A percentile compares a stretch with the other conserved stretches of the same genome.
These are phyloP conservation scores for Beauveria australis DNA, from an alignment of 2,329 filamentous ascomycete species.

Conservation along the genomic window DNA sequence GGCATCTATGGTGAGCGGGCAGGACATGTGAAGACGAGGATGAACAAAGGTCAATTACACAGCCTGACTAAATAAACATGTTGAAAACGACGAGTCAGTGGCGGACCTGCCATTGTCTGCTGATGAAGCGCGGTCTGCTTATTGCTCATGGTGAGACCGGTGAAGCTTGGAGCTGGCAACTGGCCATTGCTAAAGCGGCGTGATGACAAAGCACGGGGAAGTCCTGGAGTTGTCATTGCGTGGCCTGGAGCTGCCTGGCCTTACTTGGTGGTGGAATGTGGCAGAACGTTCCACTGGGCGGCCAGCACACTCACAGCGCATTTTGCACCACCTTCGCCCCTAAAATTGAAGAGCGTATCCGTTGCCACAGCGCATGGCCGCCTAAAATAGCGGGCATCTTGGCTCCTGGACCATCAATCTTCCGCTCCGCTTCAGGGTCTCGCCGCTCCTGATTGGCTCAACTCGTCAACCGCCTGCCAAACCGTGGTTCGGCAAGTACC, in stretches of 20 bases:
- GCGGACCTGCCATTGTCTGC: neutral
- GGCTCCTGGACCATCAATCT: conserved; percentile 25
- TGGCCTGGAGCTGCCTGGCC: conserved; percentile 10
- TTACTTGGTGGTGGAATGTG: conserved; percentile 18
- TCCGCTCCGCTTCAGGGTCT: conserved; percentile 25
- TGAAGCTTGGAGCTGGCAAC: neutral
- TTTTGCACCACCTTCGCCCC: neutral
- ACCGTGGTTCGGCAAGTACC: conserved; percentile 7
- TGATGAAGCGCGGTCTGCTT: neutral
- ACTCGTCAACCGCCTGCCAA: conserved; percentile 10
- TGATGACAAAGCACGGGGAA: conserved; percentile 1
- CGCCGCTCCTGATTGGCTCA: conserved; percentile 27
- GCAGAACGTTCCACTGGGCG: conserved; percentile 24
- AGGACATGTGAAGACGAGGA: neutral
- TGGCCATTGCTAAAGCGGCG: neutral
- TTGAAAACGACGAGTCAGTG: neutral
- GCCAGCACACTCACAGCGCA: conserved; percentile 5
- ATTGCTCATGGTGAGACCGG: neutral
- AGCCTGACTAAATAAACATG: no score
- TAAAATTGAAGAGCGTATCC: neutral
- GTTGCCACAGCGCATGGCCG: conserved; percentile 8
- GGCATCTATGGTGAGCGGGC: neutral
- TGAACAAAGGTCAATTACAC: no score
- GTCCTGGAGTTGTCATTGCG: conserved; percentile 5
- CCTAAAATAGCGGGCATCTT: conserved; percentile 17